Conservation (phyloP, 805 yeast genomes). For the Ogataea nitratoaversa region DNA sequence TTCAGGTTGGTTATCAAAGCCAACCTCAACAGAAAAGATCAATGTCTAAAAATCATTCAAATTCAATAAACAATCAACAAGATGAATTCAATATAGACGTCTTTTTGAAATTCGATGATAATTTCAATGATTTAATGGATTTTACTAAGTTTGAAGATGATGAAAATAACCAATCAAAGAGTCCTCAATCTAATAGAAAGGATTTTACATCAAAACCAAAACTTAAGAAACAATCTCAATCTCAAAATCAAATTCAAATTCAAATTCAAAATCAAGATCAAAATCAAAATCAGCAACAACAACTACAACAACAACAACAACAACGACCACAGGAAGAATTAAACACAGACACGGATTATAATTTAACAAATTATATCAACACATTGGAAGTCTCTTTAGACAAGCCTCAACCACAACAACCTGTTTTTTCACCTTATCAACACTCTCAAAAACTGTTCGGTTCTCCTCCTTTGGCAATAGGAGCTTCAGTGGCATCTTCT, state of each 20-base stretch:
- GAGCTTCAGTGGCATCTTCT: constrained; percentile 7
- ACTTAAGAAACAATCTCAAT: too few relatives aligned
- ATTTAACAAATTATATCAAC: constrained; percentile 29
- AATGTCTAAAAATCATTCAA: neutral
- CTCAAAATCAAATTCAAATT: neutral
- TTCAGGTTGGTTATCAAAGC: constrained; percentile 1
- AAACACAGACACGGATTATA: constrained; percentile 13
- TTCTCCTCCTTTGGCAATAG: constrained; percentile 6
- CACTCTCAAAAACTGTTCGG: neutral
- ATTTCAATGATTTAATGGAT: constrained; percentile 26
- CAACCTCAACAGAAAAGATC: constrained; percentile 5
- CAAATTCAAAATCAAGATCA: too few relatives aligned
- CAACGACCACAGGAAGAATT: neutral
- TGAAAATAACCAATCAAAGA: neutral
- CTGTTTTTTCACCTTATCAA: neutral
- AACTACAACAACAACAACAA: constrained; percentile 1
- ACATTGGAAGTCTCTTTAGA: constrained; percentile 31
- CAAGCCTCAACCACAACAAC: constrained; percentile 14
- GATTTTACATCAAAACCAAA: too few relatives aligned
- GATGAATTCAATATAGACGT: constrained; percentile 30
- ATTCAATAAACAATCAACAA: constrained; percentile 1
- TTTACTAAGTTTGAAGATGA: constrained; percentile 23
- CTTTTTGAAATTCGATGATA: constrained; percentile 30
- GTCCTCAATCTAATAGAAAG: neutral
- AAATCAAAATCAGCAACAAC: neutral